Conservation (phyloP, 2,329 filamentous ascomycete species). For the Phoma sp. region DNA sequence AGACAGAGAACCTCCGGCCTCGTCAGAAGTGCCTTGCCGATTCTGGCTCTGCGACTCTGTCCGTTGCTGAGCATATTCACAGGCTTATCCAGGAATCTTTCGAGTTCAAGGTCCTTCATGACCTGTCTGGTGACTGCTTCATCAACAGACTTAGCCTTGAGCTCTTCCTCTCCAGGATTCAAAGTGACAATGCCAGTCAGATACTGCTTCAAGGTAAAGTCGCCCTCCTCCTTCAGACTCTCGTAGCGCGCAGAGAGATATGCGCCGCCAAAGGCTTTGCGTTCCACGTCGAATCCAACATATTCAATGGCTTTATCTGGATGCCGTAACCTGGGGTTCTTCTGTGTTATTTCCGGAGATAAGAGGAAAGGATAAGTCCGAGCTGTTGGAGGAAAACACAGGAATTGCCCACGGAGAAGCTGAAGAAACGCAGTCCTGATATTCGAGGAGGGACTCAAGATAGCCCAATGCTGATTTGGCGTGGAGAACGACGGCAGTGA, state of each 20-base stretch:
- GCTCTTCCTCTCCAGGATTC: slow-evolving; percentile 67
- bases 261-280: slow-evolving; percentile 64
- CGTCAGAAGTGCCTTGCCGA: slow-evolving; percentile 82
- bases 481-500: slow-evolving; percentile 65
- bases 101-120: slow-evolving; percentile 71
- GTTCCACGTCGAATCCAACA: slow-evolving; percentile 85
- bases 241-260: slow-evolving; percentile 93
- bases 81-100: slow-evolving; percentile 75
- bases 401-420: slow-evolving; percentile 74
- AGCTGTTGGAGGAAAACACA: slow-evolving; percentile 76
- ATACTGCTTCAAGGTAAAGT: slow-evolving; percentile 84
- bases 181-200: slow-evolving; percentile 81
- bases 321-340: slow-evolving; percentile 60
- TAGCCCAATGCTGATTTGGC: slow-evolving; percentile 72
- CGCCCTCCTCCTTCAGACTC: slow-evolving; percentile 81
- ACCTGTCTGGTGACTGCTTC: slow-evolving; percentile 62
- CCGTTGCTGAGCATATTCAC: slow-evolving; percentile 93
- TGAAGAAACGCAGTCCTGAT: slow-evolving; percentile 86
- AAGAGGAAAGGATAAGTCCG: slow-evolving; percentile 81
- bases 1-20: slow-evolving; percentile 77
- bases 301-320: slow-evolving; percentile 78
- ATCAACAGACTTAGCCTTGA: slow-evolving; percentile 56
- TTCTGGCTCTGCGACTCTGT: slow-evolving; percentile 83
- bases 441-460: slow-evolving; percentile 78
- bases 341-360: slow-evolving; percentile 62